Base-by-base conservation (phyloP, 1,284 basidiomycete species). In the Coriolopsis trogii region DNA sequence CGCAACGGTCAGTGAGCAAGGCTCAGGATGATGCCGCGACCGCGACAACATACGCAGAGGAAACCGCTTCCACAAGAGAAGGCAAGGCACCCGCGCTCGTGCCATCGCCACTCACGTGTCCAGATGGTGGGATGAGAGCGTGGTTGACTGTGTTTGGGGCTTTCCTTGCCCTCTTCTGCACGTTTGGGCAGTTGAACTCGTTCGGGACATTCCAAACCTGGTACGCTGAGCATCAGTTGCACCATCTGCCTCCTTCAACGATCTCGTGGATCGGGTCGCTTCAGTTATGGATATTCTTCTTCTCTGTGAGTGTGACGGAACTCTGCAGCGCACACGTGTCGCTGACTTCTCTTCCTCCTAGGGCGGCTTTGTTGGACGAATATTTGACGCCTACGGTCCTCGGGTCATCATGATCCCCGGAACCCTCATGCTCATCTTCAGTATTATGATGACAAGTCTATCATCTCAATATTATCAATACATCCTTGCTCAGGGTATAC, bases 391-490 rank as follows among this genome's bases (percentile, higher is more conserved):
- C 7, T 46, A 58, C 33, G 65, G 65, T 6, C 61, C 63, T 13
- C 58, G 46, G 26, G 52, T 61, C 0, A 50, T 65, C 30, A 53
- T 65, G 43, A 26, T 56, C 13, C 54, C 58, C 6, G 65, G 65
- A 15, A 59, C 58, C 9, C 9, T 64, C 16, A 38, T 64, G n/a
- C 57, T 63, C 5, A 55, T 56, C 6, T 56, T 65, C 40, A 55
- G 59, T 34, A 54, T 63, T 13, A 66, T 68, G 59, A 64, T 68
- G 54, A 59, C 51, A 4, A 59, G 57, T 59, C 51, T 87, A 24
- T 78, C 74, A n/a, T 74, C 69, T 3, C 65, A 73, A 50, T 83
- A 80, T 61, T 83, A 80, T 62, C 78, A 87, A 46, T 84, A 79
- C 59, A 65, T 87, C 26, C 69, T 87, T 15, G 71, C 75, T 0